Evolutionary conservation across 805 yeast species (phyloP).

Genomic region (Monosporozyma aerobia): DNA sequence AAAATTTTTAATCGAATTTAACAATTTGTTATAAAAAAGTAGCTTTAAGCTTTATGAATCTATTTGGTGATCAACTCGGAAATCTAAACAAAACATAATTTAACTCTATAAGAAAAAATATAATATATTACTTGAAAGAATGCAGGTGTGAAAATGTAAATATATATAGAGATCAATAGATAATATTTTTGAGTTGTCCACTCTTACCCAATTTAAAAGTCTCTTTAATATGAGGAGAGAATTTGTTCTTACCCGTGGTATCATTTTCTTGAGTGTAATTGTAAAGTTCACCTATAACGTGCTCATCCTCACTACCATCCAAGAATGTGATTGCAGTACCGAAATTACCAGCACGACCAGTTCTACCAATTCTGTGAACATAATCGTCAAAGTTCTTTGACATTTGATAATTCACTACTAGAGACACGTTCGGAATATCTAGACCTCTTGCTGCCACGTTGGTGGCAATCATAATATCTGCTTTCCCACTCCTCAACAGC

Average conservation of each 20-base stretch:
- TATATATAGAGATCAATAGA: background rate
- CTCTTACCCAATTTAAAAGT: conserved; percentile 13
- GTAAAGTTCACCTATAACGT: conserved; percentile 37
- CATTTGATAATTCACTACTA: conserved; percentile 86
- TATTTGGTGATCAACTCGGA: too few species aligned
- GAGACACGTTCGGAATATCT: conserved; percentile 77
- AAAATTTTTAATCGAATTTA: too few species aligned
- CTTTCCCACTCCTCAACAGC: conserved; percentile 45
- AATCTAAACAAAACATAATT: too few species aligned
- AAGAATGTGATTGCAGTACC: conserved; percentile 75
- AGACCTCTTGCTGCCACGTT: conserved; percentile 96
- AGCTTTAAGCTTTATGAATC: too few species aligned
- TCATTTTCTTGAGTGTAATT: conserved; percentile 24
- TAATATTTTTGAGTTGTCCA: conserved; percentile 6
- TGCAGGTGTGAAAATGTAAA: background rate
- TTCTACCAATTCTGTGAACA: conserved; percentile 89
- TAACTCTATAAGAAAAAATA: too few species aligned
- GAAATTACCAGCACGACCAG: conserved; percentile 84
- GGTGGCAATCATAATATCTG: conserved; percentile 72
- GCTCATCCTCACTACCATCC: conserved; percentile 44
- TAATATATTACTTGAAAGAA: background rate
- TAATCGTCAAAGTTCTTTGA: conserved; percentile 69
- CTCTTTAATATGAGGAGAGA: conserved; percentile 5
- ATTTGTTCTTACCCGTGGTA: conserved; percentile 11
- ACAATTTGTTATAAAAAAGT: too few species aligned